These are phyloP conservation scores for Neonectria sp. DNA, from an alignment of 2,329 filamentous ascomycete species.

Conservation along the genomic window DNA sequence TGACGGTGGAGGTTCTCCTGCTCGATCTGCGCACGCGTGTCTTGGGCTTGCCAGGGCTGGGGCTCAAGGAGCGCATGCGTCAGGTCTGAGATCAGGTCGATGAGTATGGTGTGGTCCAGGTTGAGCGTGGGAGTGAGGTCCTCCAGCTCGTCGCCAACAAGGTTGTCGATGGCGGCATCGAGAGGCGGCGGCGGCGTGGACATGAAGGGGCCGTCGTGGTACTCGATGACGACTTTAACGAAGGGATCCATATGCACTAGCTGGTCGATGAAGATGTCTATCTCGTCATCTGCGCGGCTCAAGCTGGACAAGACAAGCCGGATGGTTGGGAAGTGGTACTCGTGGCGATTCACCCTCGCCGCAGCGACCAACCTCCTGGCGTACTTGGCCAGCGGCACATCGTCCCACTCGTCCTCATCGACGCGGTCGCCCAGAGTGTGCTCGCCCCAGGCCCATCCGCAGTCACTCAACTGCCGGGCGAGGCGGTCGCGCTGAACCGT, in stretches of 20 bases:
- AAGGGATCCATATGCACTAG: slow-evolving; percentile 48
- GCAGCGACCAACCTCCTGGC: slow-evolving; percentile 54
- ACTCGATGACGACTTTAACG: slow-evolving; percentile 54
- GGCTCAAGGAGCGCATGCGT: slow-evolving; percentile 54
- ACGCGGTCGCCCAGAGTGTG: slow-evolving; percentile 50
- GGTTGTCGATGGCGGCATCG: slow-evolving; percentile 47
- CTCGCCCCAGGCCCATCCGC: slow-evolving; percentile 60
- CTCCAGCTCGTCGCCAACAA: slow-evolving; percentile 51
- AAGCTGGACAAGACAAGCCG: slow-evolving; percentile 55
- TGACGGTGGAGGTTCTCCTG: slow-evolving; percentile 49
- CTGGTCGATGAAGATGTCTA: slow-evolving; percentile 53
- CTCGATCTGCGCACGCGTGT: slow-evolving; percentile 53
- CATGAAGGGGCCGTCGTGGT: slow-evolving; percentile 47
- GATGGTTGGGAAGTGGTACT: slow-evolving; percentile 55
- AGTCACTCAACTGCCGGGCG: slow-evolving; percentile 57
- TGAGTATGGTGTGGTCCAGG: slow-evolving; percentile 59
- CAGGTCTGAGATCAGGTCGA: slow-evolving; percentile 58
- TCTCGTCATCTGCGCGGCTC: slow-evolving; percentile 41
- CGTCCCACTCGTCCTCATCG: slow-evolving; percentile 53
- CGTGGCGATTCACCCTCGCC: slow-evolving; percentile 54
- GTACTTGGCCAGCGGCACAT: slow-evolving; percentile 52
- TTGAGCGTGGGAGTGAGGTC: slow-evolving; percentile 56
- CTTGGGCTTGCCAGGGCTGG: slow-evolving; percentile 52
- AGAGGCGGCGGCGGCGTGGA: slow-evolving; percentile 43
- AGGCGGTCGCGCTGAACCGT: slow-evolving; percentile 52